phyloP scores from a whole-genome alignment of 1,284 basidiomycete genomes.

The Irpex rosettiformis region DNA sequence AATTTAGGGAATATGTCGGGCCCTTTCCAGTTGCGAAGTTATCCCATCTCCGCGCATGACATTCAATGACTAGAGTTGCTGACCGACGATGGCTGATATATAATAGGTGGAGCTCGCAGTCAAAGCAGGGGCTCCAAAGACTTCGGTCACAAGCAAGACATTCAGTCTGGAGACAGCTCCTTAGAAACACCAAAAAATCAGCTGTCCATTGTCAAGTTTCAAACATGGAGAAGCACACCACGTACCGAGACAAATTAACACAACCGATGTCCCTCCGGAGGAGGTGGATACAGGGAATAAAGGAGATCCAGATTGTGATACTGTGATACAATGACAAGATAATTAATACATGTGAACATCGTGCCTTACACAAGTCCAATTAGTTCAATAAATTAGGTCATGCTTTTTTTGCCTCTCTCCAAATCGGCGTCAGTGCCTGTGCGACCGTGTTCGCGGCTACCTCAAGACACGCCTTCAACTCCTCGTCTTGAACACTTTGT shows the following conservation, averaged over 20 bases:
- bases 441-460: constrained; percentile 59
- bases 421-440: constrained; percentile 58
- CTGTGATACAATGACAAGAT: background rate
- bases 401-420: constrained; percentile 39
- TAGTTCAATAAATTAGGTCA: background rate
- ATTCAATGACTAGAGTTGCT: background rate
- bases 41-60: background rate
- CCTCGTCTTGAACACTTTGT: constrained; percentile 47
- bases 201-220: background rate
- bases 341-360: background rate
- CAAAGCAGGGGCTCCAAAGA: too few relatives aligned
- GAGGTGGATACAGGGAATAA: background rate
- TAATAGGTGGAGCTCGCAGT: too few relatives aligned
- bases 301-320: background rate
- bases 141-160: background rate
- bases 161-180: background rate
- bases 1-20: background rate
- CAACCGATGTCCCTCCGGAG: background rate
- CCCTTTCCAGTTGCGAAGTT: background rate
- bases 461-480: constrained; percentile 50
- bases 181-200: background rate
- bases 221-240: background rate
- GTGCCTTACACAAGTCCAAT: background rate
- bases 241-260: background rate
- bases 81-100: too few relatives aligned